phyloP scores from a whole-genome alignment of 1,284 basidiomycete genomes.

The Laetiporus sulphureus region DNA sequence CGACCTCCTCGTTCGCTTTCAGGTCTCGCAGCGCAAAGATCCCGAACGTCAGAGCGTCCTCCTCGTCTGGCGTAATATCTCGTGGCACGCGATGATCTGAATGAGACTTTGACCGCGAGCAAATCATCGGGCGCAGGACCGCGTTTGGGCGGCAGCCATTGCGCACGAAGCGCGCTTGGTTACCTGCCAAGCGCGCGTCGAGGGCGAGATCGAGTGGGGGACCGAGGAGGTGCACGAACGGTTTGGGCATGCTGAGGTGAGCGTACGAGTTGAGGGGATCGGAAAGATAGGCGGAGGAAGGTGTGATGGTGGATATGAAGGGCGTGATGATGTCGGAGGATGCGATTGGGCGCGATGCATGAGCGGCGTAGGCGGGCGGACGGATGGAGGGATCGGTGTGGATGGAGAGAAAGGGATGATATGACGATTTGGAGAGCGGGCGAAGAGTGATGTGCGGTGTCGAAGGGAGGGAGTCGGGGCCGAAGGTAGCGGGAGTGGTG shows the following conservation, averaged over 20 bases:
- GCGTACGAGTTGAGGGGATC: conserved; percentile 69
- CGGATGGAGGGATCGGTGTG: conserved; percentile 34
- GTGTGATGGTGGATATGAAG: conserved; percentile 51
- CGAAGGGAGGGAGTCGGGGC: conserved; percentile 20
- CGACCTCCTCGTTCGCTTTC: conserved; percentile 79
- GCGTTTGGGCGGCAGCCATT: conserved; percentile 89
- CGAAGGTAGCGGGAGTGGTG: conserved; percentile 27
- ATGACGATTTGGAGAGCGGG: conserved; percentile 27
- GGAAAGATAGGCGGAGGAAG: conserved; percentile 53
- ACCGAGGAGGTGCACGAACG: conserved; percentile 77
- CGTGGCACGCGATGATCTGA: conserved; percentile 2
- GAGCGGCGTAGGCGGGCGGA: conserved; percentile 44
- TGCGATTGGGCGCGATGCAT: conserved; percentile 43
- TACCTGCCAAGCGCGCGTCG: conserved; percentile 79
- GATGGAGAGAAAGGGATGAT: conserved; percentile 30
- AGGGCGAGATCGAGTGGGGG: conserved; percentile 78
- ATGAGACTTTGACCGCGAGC: conserved; percentile 28
- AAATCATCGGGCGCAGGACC: conserved; percentile 74
- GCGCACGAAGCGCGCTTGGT: conserved; percentile 69
- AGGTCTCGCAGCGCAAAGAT: conserved; percentile 81
- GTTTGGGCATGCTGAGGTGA: conserved; percentile 65
- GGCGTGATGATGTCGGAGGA: conserved; percentile 46
- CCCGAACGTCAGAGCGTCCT: conserved; percentile 63
- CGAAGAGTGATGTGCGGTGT: conserved; percentile 27
- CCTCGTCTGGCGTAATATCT: conserved; percentile 12